These are phyloP conservation scores for Candida anutae DNA, from an alignment of 1,139 yeast genomes.

Conservation along the genomic window DNA sequence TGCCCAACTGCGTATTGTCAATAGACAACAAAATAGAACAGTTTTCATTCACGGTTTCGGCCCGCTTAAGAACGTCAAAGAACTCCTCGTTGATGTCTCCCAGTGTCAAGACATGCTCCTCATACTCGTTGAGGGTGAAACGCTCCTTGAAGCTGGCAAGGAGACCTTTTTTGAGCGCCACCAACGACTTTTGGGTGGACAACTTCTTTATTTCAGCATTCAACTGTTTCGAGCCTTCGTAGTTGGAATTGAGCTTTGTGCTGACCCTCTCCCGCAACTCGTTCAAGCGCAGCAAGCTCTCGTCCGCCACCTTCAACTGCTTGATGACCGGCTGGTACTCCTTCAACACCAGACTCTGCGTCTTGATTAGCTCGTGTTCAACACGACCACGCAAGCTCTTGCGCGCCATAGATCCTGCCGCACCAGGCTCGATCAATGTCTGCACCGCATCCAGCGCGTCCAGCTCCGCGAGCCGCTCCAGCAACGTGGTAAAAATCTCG, in stretches of 20 bases:
- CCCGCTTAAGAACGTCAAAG: slow-evolving; percentile 52
- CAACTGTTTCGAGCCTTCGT: slow-evolving; percentile 14
- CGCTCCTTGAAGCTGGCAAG: slow-evolving; percentile 52
- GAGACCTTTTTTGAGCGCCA: slow-evolving; percentile 47
- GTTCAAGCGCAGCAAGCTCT: slow-evolving; percentile 34
- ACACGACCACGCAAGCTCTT: slow-evolving; percentile 54
- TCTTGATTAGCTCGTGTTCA: slow-evolving; percentile 63
- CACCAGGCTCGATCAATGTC: slow-evolving; percentile 14
- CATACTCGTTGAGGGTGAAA: slow-evolving; percentile 67
- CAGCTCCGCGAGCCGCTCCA: slow-evolving; percentile 24
- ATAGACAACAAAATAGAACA: slow-evolving; percentile 63
- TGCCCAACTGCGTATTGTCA: slow-evolving; percentile 67
- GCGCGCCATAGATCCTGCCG: slow-evolving; percentile 15
- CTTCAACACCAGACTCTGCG: slow-evolving; percentile 50
- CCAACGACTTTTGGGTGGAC: slow-evolving; percentile 30
- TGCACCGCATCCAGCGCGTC: slow-evolving; percentile 4
- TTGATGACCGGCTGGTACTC: slow-evolving; percentile 54
- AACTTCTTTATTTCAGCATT: slow-evolving; percentile 33
- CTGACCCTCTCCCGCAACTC: slow-evolving; percentile 23
- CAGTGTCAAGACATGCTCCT: slow-evolving; percentile 46
- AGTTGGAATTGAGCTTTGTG: slow-evolving; percentile 24
- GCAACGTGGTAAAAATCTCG: slow-evolving; percentile 42
- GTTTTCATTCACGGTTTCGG: slow-evolving; percentile 55
- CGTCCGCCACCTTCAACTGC: slow-evolving; percentile 36
- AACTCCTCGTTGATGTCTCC: slow-evolving; percentile 48